Evolutionary conservation across 768 basidiomycete genomes (phyloP), one percentile per base, ranked within the genome.

Genomic region (Serendipita sp.): DNA sequence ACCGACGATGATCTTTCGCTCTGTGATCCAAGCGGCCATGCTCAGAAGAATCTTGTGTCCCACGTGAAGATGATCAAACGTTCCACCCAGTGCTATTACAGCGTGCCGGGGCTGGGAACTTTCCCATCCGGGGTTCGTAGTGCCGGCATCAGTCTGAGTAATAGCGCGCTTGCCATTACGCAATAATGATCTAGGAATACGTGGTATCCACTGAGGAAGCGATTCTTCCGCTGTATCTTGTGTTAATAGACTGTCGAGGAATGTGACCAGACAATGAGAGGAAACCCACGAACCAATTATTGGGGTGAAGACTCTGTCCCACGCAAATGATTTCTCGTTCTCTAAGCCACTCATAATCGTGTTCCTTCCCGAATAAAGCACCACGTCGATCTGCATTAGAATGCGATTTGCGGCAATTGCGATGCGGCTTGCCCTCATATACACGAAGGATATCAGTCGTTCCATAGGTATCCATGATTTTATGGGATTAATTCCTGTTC

Each of bases 41-140:
- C 90, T 89, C 11, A 99, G 80, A 30, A 99, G 81, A 64, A 99
- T 94, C 74, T 96, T 96, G 75, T 99, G 96, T 0, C 95, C 96
- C 2, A 92, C 83, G 70, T 99, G 96, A 16, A 99, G 81, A 71
- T 98, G 96, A 73, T 99, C 96, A 72, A 98, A 98, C 0, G 96
- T 98, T 0, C 96, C 96, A 3, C 96, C 95, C 5, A 97, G 78
- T 0, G 83, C 87, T n/a, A 86, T 82, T 60, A 91, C 88, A 48
- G 20, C 45, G n/a, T 48, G 45, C 26, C 45, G 45, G n/a, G 20
- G 45, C 20, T 48, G 45, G 9, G 45, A 48, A 28, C 26, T n/a
- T 48, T 48, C 45, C 45, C 45, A 48, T 48, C 38, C 38, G 38
- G 45, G n/a, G n/a, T 7, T 48, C 20, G 45, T 9, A n/a, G 45